Base-by-base conservation (phyloP, 331 rosid species). In the Malus hybrid region DNA sequence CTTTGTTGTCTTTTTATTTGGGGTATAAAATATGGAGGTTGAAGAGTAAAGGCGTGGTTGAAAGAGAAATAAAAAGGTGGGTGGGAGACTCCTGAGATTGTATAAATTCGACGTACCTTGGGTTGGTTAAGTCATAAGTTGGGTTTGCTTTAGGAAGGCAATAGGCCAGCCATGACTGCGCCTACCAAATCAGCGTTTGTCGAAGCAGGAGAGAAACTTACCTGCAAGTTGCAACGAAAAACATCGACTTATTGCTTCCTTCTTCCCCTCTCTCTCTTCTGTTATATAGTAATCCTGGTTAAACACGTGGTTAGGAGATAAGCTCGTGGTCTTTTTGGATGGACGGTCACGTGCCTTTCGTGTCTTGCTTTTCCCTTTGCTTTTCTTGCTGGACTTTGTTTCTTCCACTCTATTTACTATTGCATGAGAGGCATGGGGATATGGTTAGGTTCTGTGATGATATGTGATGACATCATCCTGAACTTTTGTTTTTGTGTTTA, bases 331-430 rank as follows among this genome's bases (percentile, higher is more conserved):
- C 60, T 67, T 56, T 70, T 61, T 73, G 20, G 77, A 74, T 82
- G 75, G 79, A 78, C 74, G 53, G 24, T 83, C 87, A 89, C 84
- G 80, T 85, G 87, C 73, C 78, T 44, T 76, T 66, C 56, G 83
- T 75, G 89, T 36, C 30, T 36, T 24, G 15, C 34, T n/a, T 67
- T 70, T 46, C 14, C 20, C 9, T 11, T 46, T 14, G 10, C 9
- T 11, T 26, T 36, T 5, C 63, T n/a, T 71, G 28, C 48, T 48
- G 33, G 78, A 46, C 66, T 36, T 29, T 75, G 15, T 52, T 16
- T 13, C 28, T 6, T 4, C 32, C 52, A 8, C 34, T 16, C 63
- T 3, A 44, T 11, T 22, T 42, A 18, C 14, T 15, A 18, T 24
- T 61, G 12, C 68, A 24, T 22, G 68, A 20, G 52, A 14, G 77